Evolutionary conservation across 192 early-diverging fungal genomes (phyloP), one percentile per base, ranked within the genome.

Genomic region (Pilaira anomala): DNA sequence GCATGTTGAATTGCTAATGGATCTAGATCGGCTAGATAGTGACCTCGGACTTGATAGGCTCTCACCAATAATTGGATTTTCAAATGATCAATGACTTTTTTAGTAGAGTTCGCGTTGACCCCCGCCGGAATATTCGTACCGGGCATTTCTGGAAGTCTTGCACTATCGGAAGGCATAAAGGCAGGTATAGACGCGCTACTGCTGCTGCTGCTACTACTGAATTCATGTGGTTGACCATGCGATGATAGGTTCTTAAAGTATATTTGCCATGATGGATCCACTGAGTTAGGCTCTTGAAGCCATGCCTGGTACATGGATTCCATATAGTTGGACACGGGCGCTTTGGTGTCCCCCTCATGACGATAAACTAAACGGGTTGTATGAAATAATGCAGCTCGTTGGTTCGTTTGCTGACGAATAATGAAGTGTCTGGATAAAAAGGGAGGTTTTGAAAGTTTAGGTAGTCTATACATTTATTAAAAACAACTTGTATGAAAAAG

Each of bases 221-320:
- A 62, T 80, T 72, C 50, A 92, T 80, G 71, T 88, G n/a, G n/a
- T n/a, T n/a, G n/a, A n/a, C n/a, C n/a, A n/a, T n/a, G n/a, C n/a
- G n/a, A n/a, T n/a, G n/a, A n/a, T n/a, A n/a, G n/a, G n/a, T 55
- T 89, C 71, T 84, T 85, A 74, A 98, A 98, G 81, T 98, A 98
- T 14, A 91, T 80, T 69, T 94, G 93, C 96, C 96, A 98, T 50
- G 93, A 95, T 40, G 90, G 78, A 76, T 97, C 93, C 21, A 98
- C 96, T 1, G 89, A 90, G 29, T 75, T 76, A 8, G 96, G 95
- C 66, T 98, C 92, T 65, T 81, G 80, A 19, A 83, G 79, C 90
- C 95, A 98, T 18, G 93, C 92, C 52, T 81, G 76, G 82, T 95
- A 97, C 94, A 97, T 97, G 54, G 93, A 88, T 69, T 95, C 93